Evolutionary conservation across 2,329 filamentous ascomycete genomes (phyloP).

Genomic region (Phaeosphaeria sp.): DNA sequence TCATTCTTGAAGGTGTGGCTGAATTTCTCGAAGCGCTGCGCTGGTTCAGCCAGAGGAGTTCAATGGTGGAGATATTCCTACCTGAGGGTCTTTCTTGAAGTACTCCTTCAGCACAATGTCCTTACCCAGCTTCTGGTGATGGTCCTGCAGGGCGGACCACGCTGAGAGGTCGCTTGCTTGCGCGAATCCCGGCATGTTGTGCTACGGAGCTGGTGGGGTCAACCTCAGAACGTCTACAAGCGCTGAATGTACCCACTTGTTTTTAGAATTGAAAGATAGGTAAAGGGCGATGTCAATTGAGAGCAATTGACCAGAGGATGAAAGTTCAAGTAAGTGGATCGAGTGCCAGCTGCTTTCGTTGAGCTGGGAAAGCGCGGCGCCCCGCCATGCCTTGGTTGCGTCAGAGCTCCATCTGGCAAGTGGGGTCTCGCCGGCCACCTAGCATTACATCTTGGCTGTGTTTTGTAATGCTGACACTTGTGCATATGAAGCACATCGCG

Average conservation of each 20-base stretch:
- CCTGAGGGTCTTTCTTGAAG: constrained; percentile 79
- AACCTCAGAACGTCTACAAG: constrained; percentile 3
- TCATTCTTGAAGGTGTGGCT: constrained; percentile 81
- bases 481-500: constrained; percentile 3
- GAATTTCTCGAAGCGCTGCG: constrained; percentile 85
- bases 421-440: constrained; percentile 11
- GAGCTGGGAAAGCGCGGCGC: constrained; percentile 23
- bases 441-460: constrained; percentile 10
- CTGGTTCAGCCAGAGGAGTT: constrained; percentile 11
- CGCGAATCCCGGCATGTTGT: constrained; percentile 68
- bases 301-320: constrained; percentile 21
- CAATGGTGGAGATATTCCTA: constrained; percentile 3
- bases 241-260: constrained; percentile 5
- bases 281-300: constrained; percentile 9
- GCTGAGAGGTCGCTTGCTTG: constrained; percentile 85
- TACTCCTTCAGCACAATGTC: constrained; percentile 91
- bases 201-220: constrained; percentile 29
- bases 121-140: constrained; percentile 86
- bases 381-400: constrained; percentile 23
- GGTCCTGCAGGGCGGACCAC: constrained; percentile 90
- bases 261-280: constrained; percentile 16
- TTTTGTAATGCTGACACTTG: constrained; percentile 24
- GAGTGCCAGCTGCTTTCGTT: constrained; percentile 6
- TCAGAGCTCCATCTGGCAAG: constrained; percentile 4
- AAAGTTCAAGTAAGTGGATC: constrained; percentile 17